Base-by-base conservation (phyloP, 192 early-diverging fungal genomes). In the Podila epicladia region DNA sequence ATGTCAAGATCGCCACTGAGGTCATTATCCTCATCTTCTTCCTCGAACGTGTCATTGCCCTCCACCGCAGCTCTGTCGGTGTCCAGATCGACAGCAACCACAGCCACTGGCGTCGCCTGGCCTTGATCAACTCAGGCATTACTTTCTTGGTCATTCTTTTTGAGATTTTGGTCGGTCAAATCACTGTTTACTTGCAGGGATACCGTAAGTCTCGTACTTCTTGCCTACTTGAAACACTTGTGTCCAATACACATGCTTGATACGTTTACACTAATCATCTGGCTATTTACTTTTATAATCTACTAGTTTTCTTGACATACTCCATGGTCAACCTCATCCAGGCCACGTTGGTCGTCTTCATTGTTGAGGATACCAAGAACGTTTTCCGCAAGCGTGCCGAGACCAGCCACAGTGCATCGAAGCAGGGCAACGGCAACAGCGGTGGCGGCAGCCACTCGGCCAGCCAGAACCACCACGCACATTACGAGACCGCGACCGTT, bases 1-100 rank as follows among this genome's bases (percentile, higher is more conserved):
- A 80, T 17, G 29, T 80, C 62, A 80, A 80, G 48, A 80, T 80
- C 38, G 77, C 77, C 28, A 80, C 77, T 24, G 77, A 80, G 57
- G 51, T 73, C 62, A 69, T 80, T 37, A 80, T 80, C n/a, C 37
- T 69, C 2, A 60, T 64, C 31, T 80, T 80, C 63, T 80, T 80
- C 67, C 71, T 80, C 19, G 71, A 80, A 4, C 77, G 77, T 29
- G 77, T 73, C 48, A 69, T 80, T 61, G 71, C 77, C 29, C 61
- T 80, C 32, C 71, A 80, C 19, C 65, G 71, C 20, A 45, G 63
- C 49, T 58, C 66, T 22, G 20, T 50, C 5, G 67, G 71, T 22
- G 45, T 45, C 17, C 33, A 55, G 12, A 53, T 62, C 4, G 67
- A 80, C 41, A 45, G 9, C 9, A 58, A 69, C 41, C 75, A 78